A percentile compares a stretch with the other conserved stretches of the same genome.
phyloP scores from a whole-genome alignment of 352 stramenopile species.

The Lagenidium giganteum region DNA sequence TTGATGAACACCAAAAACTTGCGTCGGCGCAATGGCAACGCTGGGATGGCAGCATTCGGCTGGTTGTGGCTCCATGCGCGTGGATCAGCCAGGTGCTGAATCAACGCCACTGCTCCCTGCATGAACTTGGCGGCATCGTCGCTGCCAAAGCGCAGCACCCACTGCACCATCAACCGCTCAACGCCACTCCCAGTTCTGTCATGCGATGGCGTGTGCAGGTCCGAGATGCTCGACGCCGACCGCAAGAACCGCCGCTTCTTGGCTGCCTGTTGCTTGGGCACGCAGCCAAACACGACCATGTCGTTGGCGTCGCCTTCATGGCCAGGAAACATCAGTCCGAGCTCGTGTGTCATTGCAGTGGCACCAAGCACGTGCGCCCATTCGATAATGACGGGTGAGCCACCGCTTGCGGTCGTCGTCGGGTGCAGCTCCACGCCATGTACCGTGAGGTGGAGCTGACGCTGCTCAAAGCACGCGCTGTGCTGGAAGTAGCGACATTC shows the following conservation, averaged over 20 bases:
- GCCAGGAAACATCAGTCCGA: conserved; percentile 12
- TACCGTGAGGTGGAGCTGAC: conserved; percentile 22
- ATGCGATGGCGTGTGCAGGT: conserved; percentile 9
- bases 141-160: conserved; percentile 34
- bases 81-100: conserved; percentile 39
- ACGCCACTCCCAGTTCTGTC: conserved; percentile 9
- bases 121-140: conserved; percentile 23
- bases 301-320: conserved; percentile 16
- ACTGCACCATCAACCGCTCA: conserved; percentile 30
- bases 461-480: conserved; percentile 2
- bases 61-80: conserved; percentile 20
- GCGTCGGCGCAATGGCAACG: conserved; percentile 18
- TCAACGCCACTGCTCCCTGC: conserved; percentile 26
- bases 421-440: conserved; percentile 32
- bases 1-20: conserved; percentile 73
- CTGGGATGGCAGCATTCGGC: too few relatives aligned
- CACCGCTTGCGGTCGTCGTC: not conserved
- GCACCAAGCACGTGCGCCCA: conserved; percentile 43
- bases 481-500: conserved; percentile 12
- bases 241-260: not conserved
- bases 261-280: not conserved
- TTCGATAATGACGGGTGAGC: conserved; percentile 24
- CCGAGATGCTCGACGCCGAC: conserved; percentile 10
- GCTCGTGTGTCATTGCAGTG: conserved; percentile 17
- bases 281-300: conserved; percentile 28